Percentiles rank a stretch among this genome's conserved stretches.
phyloP scores from a whole-genome alignment of 2,329 filamentous ascomycete species.

The Rutstroemia sp. region DNA sequence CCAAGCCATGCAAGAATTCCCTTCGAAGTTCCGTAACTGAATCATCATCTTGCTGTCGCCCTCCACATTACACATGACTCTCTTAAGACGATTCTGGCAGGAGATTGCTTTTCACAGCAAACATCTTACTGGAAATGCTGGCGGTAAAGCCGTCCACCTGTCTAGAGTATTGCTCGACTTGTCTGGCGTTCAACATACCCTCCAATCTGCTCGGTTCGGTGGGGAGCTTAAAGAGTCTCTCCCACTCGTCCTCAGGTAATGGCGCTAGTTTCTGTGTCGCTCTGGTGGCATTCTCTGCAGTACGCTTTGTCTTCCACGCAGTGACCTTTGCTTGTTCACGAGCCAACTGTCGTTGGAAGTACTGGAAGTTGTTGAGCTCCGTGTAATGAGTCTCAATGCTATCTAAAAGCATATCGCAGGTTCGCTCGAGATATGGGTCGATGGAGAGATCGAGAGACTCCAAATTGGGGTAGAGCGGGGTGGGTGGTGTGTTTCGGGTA shows the following conservation, averaged over 20 bases:
- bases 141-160: constrained; percentile 96
- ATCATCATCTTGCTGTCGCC: neutral
- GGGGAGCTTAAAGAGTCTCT: constrained; percentile 94
- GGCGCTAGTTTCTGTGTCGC: constrained; percentile 79
- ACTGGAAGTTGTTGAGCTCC: constrained; percentile 98
- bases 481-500: constrained; percentile 52
- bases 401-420: constrained; percentile 90
- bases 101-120: constrained; percentile 73
- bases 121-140: constrained; percentile 92
- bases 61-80: constrained; percentile 7
- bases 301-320: constrained; percentile 93
- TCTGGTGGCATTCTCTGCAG: constrained; percentile 85
- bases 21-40: constrained; percentile 5
- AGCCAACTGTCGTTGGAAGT: constrained; percentile 87
- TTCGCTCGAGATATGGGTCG: constrained; percentile 97
- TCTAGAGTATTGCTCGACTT: constrained; percentile 96
- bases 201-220: constrained; percentile 74
- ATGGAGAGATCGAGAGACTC: constrained; percentile 83
- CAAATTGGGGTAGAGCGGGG: constrained; percentile 77
- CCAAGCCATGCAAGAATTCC: constrained; percentile 20
- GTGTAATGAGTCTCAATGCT: constrained; percentile 97
- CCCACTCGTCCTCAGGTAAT: constrained; percentile 96
- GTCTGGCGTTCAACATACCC: constrained; percentile 58
- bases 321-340: constrained; percentile 96
- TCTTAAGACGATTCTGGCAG: constrained; percentile 36